Evolutionary conservation across 1,284 basidiomycete species (phyloP), one percentile per base, ranked within the genome.

Genomic region (Tilletiaria anomala): DNA sequence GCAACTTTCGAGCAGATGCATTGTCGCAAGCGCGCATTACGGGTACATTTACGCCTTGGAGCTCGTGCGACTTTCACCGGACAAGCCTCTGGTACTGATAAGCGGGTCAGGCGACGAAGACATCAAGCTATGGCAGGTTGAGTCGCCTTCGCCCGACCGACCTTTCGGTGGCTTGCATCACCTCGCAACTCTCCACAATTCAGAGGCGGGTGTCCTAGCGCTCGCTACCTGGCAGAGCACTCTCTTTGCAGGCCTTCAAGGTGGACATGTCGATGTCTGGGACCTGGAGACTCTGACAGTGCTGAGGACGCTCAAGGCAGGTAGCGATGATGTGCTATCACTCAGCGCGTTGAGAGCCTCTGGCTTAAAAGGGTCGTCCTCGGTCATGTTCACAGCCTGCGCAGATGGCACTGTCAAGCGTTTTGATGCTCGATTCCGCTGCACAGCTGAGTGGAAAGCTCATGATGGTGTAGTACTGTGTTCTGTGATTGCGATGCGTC

Each of bases 1-100:
- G 8, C 29, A 40, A 20, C 34, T 22, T 32, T 37, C 35, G 18
- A 24, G 35, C 20, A 22, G 20, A 8, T 55, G 50, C n/a, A 48
- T 51, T 1, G 44, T 60, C 0, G 44, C 83, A 52, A 82, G 83
- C 2, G 89, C 88, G 1, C 89, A 96, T 67, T 87, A 79, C 66
- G 89, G 89, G 8, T 96, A 96, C 63, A 76, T 94, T 12, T 94
- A 94, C 63, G 85, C 82, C 52, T 79, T 94, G 73, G 71, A 76
- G 1, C 61, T 80, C 6, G 73, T 73, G 15, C 69, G 69, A 21
- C n/a, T n/a, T n/a, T 23, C 37, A n/a, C 24, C 19, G 18, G 23
- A 39, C 12, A 17, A 11, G 22, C 14, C 12, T 26, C 48, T 44
- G 3, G 48, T 57, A 12, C 48, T 58, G 10, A 52, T 49, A 2